A percentile compares a stretch with the other conserved stretches of the same genome.
Evolutionary conservation across 441 rosid genomes (phyloP).

Genomic region (Brassica balearica): DNA sequence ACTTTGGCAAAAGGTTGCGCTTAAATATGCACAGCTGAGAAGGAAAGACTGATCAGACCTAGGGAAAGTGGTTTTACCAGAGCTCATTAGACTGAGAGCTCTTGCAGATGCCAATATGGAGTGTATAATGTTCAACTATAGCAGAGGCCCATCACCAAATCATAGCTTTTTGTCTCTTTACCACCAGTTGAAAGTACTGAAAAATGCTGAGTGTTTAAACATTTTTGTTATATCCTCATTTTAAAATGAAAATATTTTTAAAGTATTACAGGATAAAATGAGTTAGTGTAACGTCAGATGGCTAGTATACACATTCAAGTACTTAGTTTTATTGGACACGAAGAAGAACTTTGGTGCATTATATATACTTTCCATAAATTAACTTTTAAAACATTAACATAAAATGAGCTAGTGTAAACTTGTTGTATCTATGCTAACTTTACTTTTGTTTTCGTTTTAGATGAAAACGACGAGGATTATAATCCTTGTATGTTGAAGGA

Average conservation of each 20-base stretch:
- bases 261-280: constrained; percentile 57
- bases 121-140: constrained; percentile 39
- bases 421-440: too few relatives aligned
- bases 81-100: constrained; percentile 55
- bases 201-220: not conserved
- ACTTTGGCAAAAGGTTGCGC: constrained; percentile 57
- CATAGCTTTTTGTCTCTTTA: constrained; percentile 35
- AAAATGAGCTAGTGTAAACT: too few relatives aligned
- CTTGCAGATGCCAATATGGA: constrained; percentile 53
- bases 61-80: constrained; percentile 59
- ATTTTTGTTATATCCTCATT: not conserved
- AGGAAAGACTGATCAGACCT: constrained; percentile 76
- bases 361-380: too few relatives aligned
- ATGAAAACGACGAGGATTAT: too few relatives aligned
- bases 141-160: constrained; percentile 43
- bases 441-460: too few relatives aligned
- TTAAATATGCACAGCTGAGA: constrained; percentile 61
- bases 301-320: constrained; percentile 46
- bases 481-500: too few relatives aligned
- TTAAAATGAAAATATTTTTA: not conserved
- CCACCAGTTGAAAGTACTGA: constrained; percentile 49
- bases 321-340: constrained; percentile 30
- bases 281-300: constrained; percentile 46
- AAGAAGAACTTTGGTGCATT: constrained; percentile 33
- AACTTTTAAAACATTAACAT: too few relatives aligned